These are phyloP conservation scores for Suillus discolor DNA, from an alignment of 768 basidiomycete species.

Conservation along the genomic window DNA sequence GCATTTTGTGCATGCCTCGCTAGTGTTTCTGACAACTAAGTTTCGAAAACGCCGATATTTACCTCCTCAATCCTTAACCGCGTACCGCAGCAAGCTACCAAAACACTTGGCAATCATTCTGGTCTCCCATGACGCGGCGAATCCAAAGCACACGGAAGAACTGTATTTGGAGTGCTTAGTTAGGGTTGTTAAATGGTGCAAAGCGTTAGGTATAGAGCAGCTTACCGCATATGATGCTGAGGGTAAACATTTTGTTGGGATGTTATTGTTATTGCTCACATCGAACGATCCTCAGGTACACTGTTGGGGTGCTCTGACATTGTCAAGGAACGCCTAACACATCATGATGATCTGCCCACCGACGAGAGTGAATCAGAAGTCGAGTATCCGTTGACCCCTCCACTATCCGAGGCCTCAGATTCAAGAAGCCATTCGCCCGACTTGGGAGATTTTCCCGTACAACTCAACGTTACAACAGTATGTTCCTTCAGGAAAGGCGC, in stretches of 20 bases:
- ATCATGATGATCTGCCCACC: conserved; percentile 21
- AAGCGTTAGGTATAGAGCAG: conserved; percentile 56
- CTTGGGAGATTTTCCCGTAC: conserved; percentile 10
- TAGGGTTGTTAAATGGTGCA: conserved; percentile 63
- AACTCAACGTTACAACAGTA: conserved; percentile 24
- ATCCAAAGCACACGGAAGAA: conserved; percentile 38
- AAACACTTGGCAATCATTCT: conserved; percentile 69
- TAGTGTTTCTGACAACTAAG: conserved; percentile 43
- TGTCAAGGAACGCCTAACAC: conserved; percentile 42
- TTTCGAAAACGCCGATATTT: conserved; percentile 38
- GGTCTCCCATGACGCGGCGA: conserved; percentile 43
- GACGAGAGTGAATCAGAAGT: conserved; percentile 55
- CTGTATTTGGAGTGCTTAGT: conserved; percentile 56
- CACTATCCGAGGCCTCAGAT: conserved; percentile 69
- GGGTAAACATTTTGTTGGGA: conserved; percentile 45
- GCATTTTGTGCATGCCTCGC: conserved; percentile 57
- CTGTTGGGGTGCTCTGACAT: conserved; percentile 42
- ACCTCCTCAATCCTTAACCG: conserved; percentile 49
- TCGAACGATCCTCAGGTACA: conserved; percentile 36
- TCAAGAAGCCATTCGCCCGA: conserved; percentile 66
- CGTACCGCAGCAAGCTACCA: conserved; percentile 60
- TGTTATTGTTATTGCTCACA: conserved; percentile 1
- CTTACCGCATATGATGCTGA: conserved; percentile 74
- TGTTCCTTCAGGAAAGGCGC: conserved; percentile 10
- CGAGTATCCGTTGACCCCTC: conserved; percentile 78